Evolutionary conservation across 371 early-diverging fungal genomes (phyloP).

Genomic region (Synchytrium microbalum): DNA sequence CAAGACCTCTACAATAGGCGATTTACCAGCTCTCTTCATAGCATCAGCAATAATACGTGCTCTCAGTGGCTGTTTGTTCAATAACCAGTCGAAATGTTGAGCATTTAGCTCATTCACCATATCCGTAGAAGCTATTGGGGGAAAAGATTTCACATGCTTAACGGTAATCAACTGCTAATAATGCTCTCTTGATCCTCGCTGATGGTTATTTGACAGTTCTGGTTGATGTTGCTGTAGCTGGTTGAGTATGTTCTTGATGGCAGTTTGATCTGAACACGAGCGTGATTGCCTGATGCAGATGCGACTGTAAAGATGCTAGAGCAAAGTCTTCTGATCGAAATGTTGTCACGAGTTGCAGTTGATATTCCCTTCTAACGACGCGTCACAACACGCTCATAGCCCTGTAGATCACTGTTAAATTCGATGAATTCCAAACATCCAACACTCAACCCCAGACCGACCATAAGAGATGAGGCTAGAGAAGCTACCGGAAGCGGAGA

Average conservation of each 20-base stretch:
- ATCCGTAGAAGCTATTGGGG: neutral
- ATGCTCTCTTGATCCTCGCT: neutral
- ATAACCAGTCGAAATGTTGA: neutral
- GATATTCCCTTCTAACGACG: too few species aligned
- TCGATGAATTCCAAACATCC: too few species aligned
- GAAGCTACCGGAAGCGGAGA: too few species aligned
- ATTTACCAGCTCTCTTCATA: neutral
- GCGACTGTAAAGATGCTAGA: too few species aligned
- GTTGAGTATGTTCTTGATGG: neutral
- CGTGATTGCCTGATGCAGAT: neutral
- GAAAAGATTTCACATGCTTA: neutral
- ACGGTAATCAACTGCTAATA: neutral
- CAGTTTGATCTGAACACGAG: neutral
- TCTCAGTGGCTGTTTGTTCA: neutral
- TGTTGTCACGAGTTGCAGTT: too few species aligned
- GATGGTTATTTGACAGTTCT: too few species aligned
- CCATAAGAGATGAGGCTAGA: too few species aligned
- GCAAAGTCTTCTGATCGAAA: too few species aligned
- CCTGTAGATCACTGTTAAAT: too few species aligned
- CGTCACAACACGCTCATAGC: too few species aligned
- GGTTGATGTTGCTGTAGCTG: neutral
- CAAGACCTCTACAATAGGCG: neutral
- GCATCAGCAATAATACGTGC: neutral
- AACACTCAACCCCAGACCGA: too few species aligned
- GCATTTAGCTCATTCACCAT: neutral